Evolutionary conservation across 306 rosid genomes (phyloP), one percentile per base, ranked within the genome.

Genomic region (Begonia fuchsioides): DNA sequence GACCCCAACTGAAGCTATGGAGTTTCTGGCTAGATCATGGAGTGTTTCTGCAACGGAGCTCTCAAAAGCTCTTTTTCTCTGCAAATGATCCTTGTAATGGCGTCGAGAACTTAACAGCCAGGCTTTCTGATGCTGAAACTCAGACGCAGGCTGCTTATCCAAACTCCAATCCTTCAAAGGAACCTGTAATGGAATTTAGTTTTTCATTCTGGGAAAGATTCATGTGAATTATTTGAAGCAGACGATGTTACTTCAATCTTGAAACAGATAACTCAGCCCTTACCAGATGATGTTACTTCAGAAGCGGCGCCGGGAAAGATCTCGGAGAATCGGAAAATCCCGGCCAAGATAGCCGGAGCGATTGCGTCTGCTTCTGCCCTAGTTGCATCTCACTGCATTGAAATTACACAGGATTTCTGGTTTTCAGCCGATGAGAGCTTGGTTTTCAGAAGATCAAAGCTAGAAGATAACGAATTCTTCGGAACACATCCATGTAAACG

Each of bases 331-430:
- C 79, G 53, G 54, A 70, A 79, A 59, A 53, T 55, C 26, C 68
- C 75, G 52, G 32, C 68, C 15, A 72, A 72, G 61, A 50, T 76
- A 62, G 76, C 84, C 16, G 54, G 86, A 32, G 82, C 95, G 8
- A 59, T 84, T 50, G 86, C 95, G 26, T 84, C 97, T 17, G 97
- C 97, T 16, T 93, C 97, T 15, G 86, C 90, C 46, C 63, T 90
- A 17, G 97, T 90, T 35, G 97, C 97, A 48, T 88, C 97, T 5
- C 93, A 82, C 62, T 90, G 97, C 78, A 90, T 90, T 39, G 97
- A 84, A 74, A 74, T 90, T 69, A 93, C 95, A 26, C 93, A 81
- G 75, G 93, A 84, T 48, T 81, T 84, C 93, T 95, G 97, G 56
- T 11, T 41, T 41, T 5, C 45, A 41, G 45, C 12, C 3, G 45